Evolutionary conservation across 2,329 filamentous ascomycete species (phyloP).

Genomic region (Trichoderma brevicompactum): DNA sequence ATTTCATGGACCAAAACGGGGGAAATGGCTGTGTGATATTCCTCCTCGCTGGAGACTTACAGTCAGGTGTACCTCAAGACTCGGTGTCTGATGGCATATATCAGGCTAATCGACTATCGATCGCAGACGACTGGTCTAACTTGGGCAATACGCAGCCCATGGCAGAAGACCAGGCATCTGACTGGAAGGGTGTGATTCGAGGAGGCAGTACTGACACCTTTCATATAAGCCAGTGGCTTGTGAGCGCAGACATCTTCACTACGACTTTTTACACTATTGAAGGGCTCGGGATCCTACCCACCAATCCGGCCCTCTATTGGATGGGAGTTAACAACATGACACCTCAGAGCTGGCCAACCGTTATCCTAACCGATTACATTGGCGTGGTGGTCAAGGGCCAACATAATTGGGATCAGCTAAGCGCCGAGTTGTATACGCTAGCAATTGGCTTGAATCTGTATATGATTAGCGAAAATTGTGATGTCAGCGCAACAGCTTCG

Average conservation of each 20-base stretch:
- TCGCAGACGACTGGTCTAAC: slow-evolving; percentile 41
- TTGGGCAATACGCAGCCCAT: slow-evolving; percentile 36
- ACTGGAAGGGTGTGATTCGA: slow-evolving; percentile 34
- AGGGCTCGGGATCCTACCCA: slow-evolving; percentile 39
- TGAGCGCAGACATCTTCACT: slow-evolving; percentile 37
- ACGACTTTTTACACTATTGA: slow-evolving; percentile 38
- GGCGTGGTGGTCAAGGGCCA: slow-evolving; percentile 38
- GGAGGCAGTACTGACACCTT: slow-evolving; percentile 35
- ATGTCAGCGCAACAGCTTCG: slow-evolving; percentile 31
- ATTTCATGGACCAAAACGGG: slow-evolving; percentile 41
- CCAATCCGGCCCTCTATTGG: slow-evolving; percentile 44
- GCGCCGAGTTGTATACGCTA: slow-evolving; percentile 41
- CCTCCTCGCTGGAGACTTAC: slow-evolving; percentile 37
- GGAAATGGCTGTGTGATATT: slow-evolving; percentile 43
- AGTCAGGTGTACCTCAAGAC: slow-evolving; percentile 33
- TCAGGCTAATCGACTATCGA: slow-evolving; percentile 32
- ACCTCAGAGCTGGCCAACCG: slow-evolving; percentile 39
- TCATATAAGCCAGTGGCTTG: slow-evolving; percentile 42
- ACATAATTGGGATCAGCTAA: slow-evolving; percentile 37
- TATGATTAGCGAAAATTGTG: slow-evolving; percentile 43
- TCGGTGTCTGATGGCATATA: slow-evolving; percentile 41
- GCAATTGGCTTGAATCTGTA: slow-evolving; percentile 40
- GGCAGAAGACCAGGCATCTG: slow-evolving; percentile 34
- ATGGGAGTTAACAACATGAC: slow-evolving; percentile 39
- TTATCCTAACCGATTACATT: slow-evolving; percentile 41